A percentile compares a stretch with the other conserved stretches of the same genome.
Evolutionary conservation across 140 eudicot species (phyloP).

Genomic region (Ambrosia hybrid): DNA sequence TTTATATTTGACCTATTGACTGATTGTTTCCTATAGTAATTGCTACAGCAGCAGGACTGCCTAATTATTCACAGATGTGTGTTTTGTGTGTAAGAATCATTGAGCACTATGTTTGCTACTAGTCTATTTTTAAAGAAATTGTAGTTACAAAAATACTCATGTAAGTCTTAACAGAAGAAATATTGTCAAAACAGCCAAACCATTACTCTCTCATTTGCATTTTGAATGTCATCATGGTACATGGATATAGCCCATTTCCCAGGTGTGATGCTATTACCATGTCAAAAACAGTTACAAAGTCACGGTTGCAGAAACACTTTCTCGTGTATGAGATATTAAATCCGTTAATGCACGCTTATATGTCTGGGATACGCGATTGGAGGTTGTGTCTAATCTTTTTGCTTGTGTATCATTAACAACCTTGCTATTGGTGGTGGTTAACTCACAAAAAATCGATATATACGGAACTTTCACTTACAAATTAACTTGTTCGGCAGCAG

Average conservation of each 20-base stretch:
- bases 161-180: not conserved
- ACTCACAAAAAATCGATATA: too few relatives aligned
- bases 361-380: not conserved
- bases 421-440: too few relatives aligned
- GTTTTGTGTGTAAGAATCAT: conserved; percentile 34
- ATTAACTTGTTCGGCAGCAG: too few relatives aligned
- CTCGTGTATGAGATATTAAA: not conserved
- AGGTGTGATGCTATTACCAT: not conserved
- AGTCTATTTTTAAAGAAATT: conserved; percentile 6
- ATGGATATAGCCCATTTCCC: too few relatives aligned
- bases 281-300: not conserved
- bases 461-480: too few relatives aligned
- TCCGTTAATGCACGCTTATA: not conserved
- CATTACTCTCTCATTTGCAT: too few relatives aligned
- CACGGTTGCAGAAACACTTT: not conserved
- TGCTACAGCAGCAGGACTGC: conserved; percentile 21
- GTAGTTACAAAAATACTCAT: not conserved
- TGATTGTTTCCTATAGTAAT: conserved; percentile 21
- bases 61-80: conserved; percentile 10
- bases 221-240: too few relatives aligned
- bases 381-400: too few relatives aligned
- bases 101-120: conserved; percentile 26
- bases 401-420: not conserved
- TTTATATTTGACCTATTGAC: conserved; percentile 27
- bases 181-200: too few relatives aligned